These are phyloP conservation scores for Phytophthora crassamura DNA, from an alignment of 352 stramenopile species.

Conservation along the genomic window DNA sequence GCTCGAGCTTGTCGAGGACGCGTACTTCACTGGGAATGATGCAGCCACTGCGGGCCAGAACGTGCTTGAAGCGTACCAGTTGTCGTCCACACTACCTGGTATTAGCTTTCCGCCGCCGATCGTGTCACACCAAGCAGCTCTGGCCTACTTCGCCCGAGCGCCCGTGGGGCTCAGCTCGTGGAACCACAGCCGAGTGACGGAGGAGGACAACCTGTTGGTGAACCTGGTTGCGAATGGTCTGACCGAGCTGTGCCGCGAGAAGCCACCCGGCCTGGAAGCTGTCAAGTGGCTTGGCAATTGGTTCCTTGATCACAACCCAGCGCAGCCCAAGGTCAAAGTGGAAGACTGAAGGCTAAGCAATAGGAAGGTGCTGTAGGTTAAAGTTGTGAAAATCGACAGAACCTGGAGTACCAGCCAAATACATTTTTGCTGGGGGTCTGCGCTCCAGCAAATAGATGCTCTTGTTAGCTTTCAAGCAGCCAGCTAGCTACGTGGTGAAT, in stretches of 20 bases:
- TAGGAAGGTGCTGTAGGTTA: background rate
- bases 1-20: slow-evolving; percentile 71
- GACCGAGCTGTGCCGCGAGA: slow-evolving; percentile 82
- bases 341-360: slow-evolving; percentile 27
- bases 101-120: slow-evolving; percentile 64
- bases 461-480: no score
- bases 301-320: slow-evolving; percentile 89
- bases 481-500: no score
- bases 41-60: slow-evolving; percentile 38
- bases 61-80: slow-evolving; percentile 59
- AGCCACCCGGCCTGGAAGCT: slow-evolving; percentile 76
- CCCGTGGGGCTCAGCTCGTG: slow-evolving; percentile 58
- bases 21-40: slow-evolving; percentile 64
- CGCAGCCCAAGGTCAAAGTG: slow-evolving; percentile 73
- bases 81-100: slow-evolving; percentile 67
- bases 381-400: no score
- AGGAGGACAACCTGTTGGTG: slow-evolving; percentile 53
- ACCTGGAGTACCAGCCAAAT: no score
- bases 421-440: no score
- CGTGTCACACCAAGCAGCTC: slow-evolving; percentile 62
- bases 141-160: slow-evolving; percentile 65
- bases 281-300: slow-evolving; percentile 85
- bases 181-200: slow-evolving; percentile 44
- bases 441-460: no score
- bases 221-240: slow-evolving; percentile 80